phyloP scores from a whole-genome alignment of 2,329 filamentous ascomycete genomes.

The Metarhizium brunneum region DNA sequence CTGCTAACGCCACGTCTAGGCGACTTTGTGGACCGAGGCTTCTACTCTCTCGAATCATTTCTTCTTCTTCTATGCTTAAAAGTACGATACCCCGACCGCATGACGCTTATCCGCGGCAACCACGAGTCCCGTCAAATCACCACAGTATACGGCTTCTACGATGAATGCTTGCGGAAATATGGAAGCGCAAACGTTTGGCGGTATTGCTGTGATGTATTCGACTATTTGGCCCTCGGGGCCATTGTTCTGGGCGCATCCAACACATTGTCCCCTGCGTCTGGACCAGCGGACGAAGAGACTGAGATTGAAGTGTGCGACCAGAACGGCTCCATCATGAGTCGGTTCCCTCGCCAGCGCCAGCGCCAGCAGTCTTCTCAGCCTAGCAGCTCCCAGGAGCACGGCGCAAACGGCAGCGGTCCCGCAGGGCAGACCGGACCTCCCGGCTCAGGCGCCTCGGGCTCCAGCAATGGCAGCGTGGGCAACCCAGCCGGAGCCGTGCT shows the following conservation, averaged over 20 bases:
- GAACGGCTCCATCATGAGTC: constrained; percentile 67
- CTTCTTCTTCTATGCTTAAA: constrained; percentile 92
- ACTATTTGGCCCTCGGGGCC: constrained; percentile 86
- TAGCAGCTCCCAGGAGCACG: constrained; percentile 8
- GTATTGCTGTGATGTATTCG: constrained; percentile 96
- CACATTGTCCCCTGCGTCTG: constrained; percentile 37
- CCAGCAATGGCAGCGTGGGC: constrained; percentile 52
- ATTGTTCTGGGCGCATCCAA: constrained; percentile 81
- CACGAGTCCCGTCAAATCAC: constrained; percentile 97
- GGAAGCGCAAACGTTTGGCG: constrained; percentile 95
- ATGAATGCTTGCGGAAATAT: constrained; percentile 93
- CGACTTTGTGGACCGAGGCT: constrained; percentile 95
- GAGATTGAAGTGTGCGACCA: constrained; percentile 93
- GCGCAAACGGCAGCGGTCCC: constrained; percentile 10
- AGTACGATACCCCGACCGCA: constrained; percentile 93
- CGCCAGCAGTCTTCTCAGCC: constrained; percentile 1
- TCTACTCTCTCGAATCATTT: constrained; percentile 96
- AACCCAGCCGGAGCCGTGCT: constrained; percentile 76
- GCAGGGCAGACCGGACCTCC: constrained; percentile 53
- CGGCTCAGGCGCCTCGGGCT: constrained; percentile 68
- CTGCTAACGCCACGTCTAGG: constrained; percentile 36
- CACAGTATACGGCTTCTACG: constrained; percentile 96
- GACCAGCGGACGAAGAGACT: constrained; percentile 56
- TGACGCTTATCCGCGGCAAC: constrained; percentile 91
- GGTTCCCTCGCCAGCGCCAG: constrained; percentile 48